Base-by-base conservation (phyloP, 2,329 filamentous ascomycete species). In the Myriosclerotinia duriaeana region DNA sequence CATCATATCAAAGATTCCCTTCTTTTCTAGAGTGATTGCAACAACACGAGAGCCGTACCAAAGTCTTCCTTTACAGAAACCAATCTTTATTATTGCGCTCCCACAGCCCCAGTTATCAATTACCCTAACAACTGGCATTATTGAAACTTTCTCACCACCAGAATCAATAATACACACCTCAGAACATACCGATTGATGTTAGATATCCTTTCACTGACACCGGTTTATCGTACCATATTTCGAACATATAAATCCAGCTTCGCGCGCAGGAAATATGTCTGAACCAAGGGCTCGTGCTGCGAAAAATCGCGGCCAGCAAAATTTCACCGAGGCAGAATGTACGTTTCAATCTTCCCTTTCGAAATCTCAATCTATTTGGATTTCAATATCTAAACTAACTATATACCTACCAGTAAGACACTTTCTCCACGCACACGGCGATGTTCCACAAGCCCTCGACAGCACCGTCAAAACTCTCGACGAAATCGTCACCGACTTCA, bases 401-500 rank as follows among this genome's bases (percentile, higher is more conserved):
- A 22, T 50, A 65, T 61, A 66, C 40, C 30, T 53, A 30, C 65
- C 76, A 91, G 90, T 93, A 63, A 83, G 87, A 71, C 85, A 88
- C 72, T 86, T 94, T 68, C 88, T 95, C 76, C 91, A 88, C 78
- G 90, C 89, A 68, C 90, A 91, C 76, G 93, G 92, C 77, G 92
- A 96, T 78, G 86, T 89, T 66, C 83, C 85, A 67, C 84, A 89
- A 65, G 91, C 93, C 0, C 88, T 98, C 36, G 88, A 91, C 22
- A 87, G 93, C 76, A 97, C 93, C 12, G 85, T 97, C 68, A 88
- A 90, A 69, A 86, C 94, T 62, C 88, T 98, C 61, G 95, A 98
- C 82, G 93, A 97, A 80, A 94, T 98, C 73, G 87, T 97, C 69
- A 97, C 93, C 69, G 95, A 98, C 81, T 97, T 96, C 82, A 92